These are phyloP conservation scores for Hypsizygus ulmarius DNA, from an alignment of 1,284 basidiomycete species.

Conservation along the genomic window DNA sequence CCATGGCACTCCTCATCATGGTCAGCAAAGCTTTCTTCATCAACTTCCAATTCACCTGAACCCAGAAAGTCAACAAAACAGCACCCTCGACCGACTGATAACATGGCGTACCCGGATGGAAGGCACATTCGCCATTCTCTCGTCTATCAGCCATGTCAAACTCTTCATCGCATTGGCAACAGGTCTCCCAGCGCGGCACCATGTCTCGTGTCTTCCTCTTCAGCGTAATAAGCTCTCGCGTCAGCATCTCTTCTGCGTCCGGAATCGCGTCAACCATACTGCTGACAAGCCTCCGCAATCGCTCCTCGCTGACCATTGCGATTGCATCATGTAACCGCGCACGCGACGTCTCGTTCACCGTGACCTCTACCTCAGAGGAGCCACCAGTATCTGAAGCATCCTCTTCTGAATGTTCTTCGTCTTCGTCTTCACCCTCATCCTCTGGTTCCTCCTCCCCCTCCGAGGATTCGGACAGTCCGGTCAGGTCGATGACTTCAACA, in stretches of 20 bases:
- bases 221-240: slow-evolving; percentile 40
- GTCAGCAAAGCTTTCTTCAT: slow-evolving; percentile 39
- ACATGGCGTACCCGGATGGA: slow-evolving; percentile 38
- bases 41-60: slow-evolving; percentile 37
- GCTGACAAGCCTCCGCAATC: slow-evolving; percentile 38
- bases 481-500: slow-evolving; percentile 41
- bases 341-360: slow-evolving; percentile 38
- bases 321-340: slow-evolving; percentile 41
- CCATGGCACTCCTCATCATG: slow-evolving; percentile 48
- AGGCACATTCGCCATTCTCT: slow-evolving; percentile 37
- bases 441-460: slow-evolving; percentile 20
- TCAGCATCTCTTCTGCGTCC: slow-evolving; percentile 39
- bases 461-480: slow-evolving; percentile 34
- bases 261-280: slow-evolving; percentile 38
- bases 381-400: slow-evolving; percentile 20
- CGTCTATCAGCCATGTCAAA: slow-evolving; percentile 37
- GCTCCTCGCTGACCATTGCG: slow-evolving; percentile 37
- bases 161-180: slow-evolving; percentile 43
- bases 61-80: background rate
- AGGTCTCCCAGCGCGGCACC: slow-evolving; percentile 42
- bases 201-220: slow-evolving; percentile 33
- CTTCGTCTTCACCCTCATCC: slow-evolving; percentile 18
- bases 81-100: background rate
- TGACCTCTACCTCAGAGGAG: slow-evolving; percentile 31
- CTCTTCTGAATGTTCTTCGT: slow-evolving; percentile 23